Evolutionary conservation across 306 rosid genomes (phyloP).

Genomic region (Styphnolobium japonicum): DNA sequence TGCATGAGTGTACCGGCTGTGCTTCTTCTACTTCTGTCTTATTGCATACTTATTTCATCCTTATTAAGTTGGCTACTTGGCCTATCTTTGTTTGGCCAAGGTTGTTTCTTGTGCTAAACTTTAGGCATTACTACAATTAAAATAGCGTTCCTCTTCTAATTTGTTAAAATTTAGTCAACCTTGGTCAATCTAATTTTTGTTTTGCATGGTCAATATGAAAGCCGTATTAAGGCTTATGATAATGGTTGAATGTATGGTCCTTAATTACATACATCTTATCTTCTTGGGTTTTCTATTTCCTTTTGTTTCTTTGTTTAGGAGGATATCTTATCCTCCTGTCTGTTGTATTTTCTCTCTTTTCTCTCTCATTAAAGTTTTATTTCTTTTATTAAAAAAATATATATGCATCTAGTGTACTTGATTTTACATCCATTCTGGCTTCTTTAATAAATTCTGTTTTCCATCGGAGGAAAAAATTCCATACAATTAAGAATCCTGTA

Average conservation of each 20-base stretch:
- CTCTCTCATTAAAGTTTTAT: too few species aligned
- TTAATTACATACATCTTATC: not conserved
- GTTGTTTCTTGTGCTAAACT: not conserved
- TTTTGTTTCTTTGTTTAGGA: too few species aligned
- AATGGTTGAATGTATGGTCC: not conserved
- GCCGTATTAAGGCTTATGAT: too few species aligned
- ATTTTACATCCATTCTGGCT: too few species aligned
- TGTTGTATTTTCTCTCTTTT: too few species aligned
- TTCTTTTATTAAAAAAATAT: too few species aligned
- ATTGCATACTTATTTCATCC: too few species aligned
- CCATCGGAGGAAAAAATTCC: too few species aligned
- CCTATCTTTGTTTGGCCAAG: not conserved
- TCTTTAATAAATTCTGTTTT: too few species aligned
- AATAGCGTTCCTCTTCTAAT: not conserved
- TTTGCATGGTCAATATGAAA: not conserved
- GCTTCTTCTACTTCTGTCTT: not conserved
- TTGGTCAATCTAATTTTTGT: not conserved
- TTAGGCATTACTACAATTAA: not conserved
- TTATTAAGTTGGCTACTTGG: not conserved
- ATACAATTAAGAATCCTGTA: too few species aligned
- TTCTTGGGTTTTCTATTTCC: not conserved
- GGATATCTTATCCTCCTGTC: too few species aligned
- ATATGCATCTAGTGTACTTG: too few species aligned
- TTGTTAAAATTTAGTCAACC: not conserved
- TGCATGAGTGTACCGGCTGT: not conserved